Conservation (phyloP, 2,329 filamentous ascomycete genomes). For the Fusarium neocosmosporiellum region DNA sequence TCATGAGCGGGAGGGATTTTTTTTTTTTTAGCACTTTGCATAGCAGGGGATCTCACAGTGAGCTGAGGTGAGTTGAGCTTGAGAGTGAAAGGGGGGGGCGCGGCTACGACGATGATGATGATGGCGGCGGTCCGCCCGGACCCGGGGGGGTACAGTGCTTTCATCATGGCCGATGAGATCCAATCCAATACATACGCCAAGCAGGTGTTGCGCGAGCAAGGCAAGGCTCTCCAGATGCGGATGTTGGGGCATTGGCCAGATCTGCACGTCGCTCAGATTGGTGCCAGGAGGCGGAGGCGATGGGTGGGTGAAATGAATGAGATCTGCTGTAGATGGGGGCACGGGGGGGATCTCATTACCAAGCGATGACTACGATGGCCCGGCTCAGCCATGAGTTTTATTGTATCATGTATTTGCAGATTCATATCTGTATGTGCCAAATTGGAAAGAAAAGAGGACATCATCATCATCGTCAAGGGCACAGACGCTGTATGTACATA, state of each 20-base stretch:
- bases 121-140: conserved; percentile 12
- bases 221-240: conserved; percentile 28
- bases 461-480: neutral
- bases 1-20: neutral
- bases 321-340: conserved; percentile 6
- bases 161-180: neutral
- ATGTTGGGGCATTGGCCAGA: conserved; percentile 14
- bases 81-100: neutral
- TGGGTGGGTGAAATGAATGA: conserved; percentile 10
- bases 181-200: neutral
- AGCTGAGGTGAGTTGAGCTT: conserved; percentile 18
- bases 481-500: neutral
- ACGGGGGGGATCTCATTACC: conserved; percentile 1
- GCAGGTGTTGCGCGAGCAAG: neutral
- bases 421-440: neutral
- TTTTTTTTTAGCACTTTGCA: neutral
- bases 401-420: neutral
- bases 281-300: conserved; percentile 9
- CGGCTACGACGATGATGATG: neutral
- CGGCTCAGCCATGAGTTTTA: neutral
- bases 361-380: conserved; percentile 14
- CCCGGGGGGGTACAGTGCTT: conserved; percentile 7
- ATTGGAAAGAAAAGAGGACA: neutral
- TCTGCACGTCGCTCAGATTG: conserved; percentile 34
- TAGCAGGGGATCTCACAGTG: conserved; percentile 14